Percentiles rank a stretch among this genome's conserved stretches.
Evolutionary conservation across 805 yeast genomes (phyloP).

Genomic region (Scheffersomyces lignosus): DNA sequence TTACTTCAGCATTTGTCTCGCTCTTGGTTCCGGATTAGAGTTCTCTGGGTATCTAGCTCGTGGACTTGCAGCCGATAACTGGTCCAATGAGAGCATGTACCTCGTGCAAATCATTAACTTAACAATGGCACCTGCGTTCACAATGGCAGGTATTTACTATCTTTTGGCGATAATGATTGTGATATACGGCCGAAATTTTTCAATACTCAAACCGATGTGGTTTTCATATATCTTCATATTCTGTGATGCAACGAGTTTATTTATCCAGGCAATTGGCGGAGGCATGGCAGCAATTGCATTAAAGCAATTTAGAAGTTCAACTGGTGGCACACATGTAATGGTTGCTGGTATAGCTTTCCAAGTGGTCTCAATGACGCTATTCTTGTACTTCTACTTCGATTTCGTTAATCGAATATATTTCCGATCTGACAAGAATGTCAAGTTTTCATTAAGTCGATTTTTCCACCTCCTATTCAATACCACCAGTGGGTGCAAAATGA

Average conservation of each 20-base stretch:
- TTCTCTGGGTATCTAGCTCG: conserved; percentile 69
- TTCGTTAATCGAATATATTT: conserved; percentile 45
- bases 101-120: conserved; percentile 66
- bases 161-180: conserved; percentile 66
- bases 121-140: conserved; percentile 79
- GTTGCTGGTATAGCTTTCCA: conserved; percentile 79
- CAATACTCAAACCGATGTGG: conserved; percentile 54
- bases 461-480: conserved; percentile 23
- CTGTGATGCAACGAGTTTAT: conserved; percentile 64
- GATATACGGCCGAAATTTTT: conserved; percentile 47
- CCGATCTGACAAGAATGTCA: conserved; percentile 21
- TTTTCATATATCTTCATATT: conserved; percentile 64
- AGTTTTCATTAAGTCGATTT: conserved; percentile 22
- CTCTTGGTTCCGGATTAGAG: conserved; percentile 59
- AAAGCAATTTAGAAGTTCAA: conserved; percentile 23
- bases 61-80: conserved; percentile 41
- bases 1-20: conserved; percentile 64
- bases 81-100: conserved; percentile 38
- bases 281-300: conserved; percentile 54
- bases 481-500: conserved; percentile 14
- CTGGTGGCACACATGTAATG: conserved; percentile 64
- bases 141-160: conserved; percentile 82
- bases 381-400: conserved; percentile 49
- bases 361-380: conserved; percentile 65
- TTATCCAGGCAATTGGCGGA: conserved; percentile 77